Conservation (phyloP, 345 rosid species). For the Corchorus capsularis region DNA sequence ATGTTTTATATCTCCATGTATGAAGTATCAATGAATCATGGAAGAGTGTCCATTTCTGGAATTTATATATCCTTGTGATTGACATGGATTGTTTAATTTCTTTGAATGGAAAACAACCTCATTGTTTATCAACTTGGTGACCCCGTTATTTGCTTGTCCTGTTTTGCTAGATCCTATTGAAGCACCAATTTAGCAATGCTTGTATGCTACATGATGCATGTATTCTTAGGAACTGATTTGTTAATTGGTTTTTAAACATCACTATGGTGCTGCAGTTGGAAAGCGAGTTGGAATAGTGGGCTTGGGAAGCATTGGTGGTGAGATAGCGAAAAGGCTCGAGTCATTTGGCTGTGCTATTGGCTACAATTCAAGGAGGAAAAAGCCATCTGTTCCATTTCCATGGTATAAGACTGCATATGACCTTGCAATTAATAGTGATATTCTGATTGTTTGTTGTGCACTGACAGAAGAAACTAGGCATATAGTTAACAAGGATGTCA, state of each 20-base stretch:
- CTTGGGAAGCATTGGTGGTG: constrained; percentile 36
- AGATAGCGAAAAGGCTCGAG: constrained; percentile 36
- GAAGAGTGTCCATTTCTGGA: background rate
- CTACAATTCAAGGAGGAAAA: constrained; percentile 35
- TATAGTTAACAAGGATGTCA: constrained; percentile 36
- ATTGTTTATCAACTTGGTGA: too few species aligned
- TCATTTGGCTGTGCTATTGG: constrained; percentile 38
- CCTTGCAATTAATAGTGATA: constrained; percentile 36
- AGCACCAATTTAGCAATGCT: background rate
- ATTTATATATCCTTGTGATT: background rate
- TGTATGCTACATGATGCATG: background rate
- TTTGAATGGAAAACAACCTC: background rate
- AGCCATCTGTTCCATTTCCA: constrained; percentile 28
- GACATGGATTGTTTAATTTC: background rate
- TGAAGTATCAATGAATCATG: background rate
- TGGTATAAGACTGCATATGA: constrained; percentile 26
- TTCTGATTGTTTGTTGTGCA: constrained; percentile 36
- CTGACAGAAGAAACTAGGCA: constrained; percentile 40
- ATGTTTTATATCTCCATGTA: background rate
- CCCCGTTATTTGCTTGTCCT: background rate
- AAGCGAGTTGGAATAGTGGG: constrained; percentile 42
- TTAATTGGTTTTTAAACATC: background rate
- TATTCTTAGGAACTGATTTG: background rate
- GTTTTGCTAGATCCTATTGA: background rate
- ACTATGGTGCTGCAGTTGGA: constrained; percentile 31